Evolutionary conservation across 2,329 filamentous ascomycete genomes (phyloP).

Genomic region (Aspergillus sp.): DNA sequence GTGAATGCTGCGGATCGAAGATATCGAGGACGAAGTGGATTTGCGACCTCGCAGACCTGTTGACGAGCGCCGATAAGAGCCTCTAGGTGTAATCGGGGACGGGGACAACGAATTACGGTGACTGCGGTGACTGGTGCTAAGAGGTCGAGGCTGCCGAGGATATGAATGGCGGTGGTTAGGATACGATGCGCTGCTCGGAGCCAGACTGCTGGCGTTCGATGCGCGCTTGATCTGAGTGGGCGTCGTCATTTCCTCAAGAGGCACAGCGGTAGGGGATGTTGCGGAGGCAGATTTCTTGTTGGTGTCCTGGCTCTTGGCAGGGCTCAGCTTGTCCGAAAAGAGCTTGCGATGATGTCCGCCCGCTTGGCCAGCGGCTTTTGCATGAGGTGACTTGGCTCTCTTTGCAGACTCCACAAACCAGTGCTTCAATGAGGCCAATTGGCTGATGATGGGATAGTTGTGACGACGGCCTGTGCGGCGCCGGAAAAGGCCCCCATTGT

Average conservation of each 20-base stretch:
- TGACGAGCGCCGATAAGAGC: constrained; percentile 75
- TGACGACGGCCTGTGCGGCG: constrained; percentile 50
- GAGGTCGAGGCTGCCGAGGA: constrained; percentile 28
- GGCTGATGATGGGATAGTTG: constrained; percentile 58
- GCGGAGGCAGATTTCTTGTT: constrained; percentile 20
- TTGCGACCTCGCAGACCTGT: constrained; percentile 81
- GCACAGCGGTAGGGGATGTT: constrained; percentile 16
- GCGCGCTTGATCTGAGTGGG: constrained; percentile 35
- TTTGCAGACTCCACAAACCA: constrained; percentile 65
- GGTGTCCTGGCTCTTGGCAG: constrained; percentile 31
- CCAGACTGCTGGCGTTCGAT: constrained; percentile 36
- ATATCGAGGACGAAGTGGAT: constrained; percentile 91
- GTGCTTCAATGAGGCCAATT: constrained; percentile 61
- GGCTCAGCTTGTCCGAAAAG: constrained; percentile 32
- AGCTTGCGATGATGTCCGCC: constrained; percentile 31
- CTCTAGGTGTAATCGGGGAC: constrained; percentile 78
- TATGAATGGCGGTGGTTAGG: constrained; percentile 37
- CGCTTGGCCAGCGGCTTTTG: constrained; percentile 23
- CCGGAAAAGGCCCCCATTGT: constrained; percentile 48
- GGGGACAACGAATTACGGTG: constrained; percentile 74
- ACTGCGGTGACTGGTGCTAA: constrained; percentile 28
- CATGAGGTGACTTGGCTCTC: constrained; percentile 52
- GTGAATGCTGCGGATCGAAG: constrained; percentile 84
- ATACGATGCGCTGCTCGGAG: constrained; percentile 37
- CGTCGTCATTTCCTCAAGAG: constrained; percentile 22